phyloP scores from a whole-genome alignment of 805 yeast species.

The Ogataea salicorniae region DNA sequence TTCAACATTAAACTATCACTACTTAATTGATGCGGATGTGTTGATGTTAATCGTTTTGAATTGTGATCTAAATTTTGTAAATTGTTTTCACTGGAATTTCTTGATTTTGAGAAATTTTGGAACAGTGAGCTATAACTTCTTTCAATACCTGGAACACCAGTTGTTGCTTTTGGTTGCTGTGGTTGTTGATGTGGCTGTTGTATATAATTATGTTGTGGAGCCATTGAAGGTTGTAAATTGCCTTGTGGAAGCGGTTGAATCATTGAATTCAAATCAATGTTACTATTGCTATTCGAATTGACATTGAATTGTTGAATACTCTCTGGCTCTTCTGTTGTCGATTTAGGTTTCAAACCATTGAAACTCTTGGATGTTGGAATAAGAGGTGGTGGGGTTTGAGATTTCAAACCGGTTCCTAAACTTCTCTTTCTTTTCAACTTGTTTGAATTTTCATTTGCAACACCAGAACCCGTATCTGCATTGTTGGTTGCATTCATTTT shows the following conservation, averaged over 20 bases:
- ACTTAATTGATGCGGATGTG: too few species aligned
- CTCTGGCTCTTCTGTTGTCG: too few species aligned
- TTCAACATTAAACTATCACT: background rate
- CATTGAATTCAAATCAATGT: background rate
- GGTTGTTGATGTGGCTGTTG: background rate
- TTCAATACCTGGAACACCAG: background rate
- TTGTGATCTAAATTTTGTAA: too few species aligned
- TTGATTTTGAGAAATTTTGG: constrained; percentile 2
- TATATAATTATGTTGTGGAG: background rate
- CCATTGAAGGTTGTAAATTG: too few species aligned
- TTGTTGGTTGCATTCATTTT: constrained; percentile 8
- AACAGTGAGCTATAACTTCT: constrained; percentile 8
- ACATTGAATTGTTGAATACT: too few species aligned
- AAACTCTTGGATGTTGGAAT: too few species aligned
- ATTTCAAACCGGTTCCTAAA: too few species aligned
- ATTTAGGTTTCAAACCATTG: too few species aligned
- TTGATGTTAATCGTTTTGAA: too few species aligned
- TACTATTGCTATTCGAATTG: background rate
- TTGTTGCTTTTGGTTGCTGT: background rate
- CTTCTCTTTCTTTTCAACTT: background rate
- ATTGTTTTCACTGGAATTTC: background rate
- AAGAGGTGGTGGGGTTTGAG: too few species aligned
- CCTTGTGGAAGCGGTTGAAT: too few species aligned
- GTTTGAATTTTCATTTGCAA: background rate
- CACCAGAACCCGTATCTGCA: background rate